Conservation (phyloP, 768 basidiomycete species). For the Hydnomerulius pinastri region DNA sequence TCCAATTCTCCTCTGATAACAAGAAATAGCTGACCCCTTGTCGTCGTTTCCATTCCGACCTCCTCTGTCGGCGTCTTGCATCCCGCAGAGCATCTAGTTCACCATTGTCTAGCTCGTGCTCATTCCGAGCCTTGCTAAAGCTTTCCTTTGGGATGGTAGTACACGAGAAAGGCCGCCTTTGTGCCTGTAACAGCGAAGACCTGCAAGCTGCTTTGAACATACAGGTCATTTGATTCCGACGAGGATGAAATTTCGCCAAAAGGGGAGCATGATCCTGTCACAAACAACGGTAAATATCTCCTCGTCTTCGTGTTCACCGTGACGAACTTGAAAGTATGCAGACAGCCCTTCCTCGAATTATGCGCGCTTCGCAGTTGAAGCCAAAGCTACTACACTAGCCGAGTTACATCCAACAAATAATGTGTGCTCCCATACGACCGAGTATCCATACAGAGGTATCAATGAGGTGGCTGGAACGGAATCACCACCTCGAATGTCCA, state of each 20-base stretch:
- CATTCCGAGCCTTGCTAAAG: not conserved
- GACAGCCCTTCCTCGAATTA: no score
- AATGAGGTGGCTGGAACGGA: not conserved
- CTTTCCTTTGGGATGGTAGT: not conserved
- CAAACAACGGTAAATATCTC: not conserved
- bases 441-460: constrained; percentile 5
- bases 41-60: constrained; percentile 75
- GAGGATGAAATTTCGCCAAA: constrained; percentile 2
- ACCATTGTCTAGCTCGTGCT: not conserved
- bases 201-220: constrained; percentile 14
- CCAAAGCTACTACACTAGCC: not conserved
- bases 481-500: not conserved
- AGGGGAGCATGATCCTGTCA: constrained; percentile 6
- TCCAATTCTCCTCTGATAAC: not conserved
- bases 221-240: not conserved
- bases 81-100: not conserved
- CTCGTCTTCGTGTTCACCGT: no score
- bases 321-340: no score
- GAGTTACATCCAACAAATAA: constrained; percentile 6
- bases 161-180: not conserved
- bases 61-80: constrained; percentile 43
- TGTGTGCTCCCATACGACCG: not conserved
- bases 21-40: constrained; percentile 52
- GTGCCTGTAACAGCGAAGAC: constrained; percentile 4
- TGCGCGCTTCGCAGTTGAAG: not conserved